These are phyloP conservation scores for Russula sp. DNA, from an alignment of 768 basidiomycete species.

Conservation along the genomic window DNA sequence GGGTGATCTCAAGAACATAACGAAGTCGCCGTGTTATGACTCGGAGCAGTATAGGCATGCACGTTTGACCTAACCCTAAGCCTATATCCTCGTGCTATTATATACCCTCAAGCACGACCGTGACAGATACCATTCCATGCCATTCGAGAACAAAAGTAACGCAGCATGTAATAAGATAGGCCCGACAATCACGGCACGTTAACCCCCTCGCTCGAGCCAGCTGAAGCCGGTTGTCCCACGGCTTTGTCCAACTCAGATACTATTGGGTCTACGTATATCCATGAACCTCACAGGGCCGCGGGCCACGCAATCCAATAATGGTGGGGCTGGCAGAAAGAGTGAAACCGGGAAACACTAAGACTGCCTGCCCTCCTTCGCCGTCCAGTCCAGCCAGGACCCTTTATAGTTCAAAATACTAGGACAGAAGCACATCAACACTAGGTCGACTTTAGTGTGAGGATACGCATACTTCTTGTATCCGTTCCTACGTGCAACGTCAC, in stretches of 20 bases:
- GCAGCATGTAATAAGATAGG: no score
- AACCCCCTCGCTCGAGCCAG: not conserved
- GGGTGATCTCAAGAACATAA: constrained; percentile 4
- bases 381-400: constrained; percentile 89
- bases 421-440: not conserved
- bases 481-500: constrained; percentile 33
- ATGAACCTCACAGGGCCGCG: constrained; percentile 3
- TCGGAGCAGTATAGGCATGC: not conserved
- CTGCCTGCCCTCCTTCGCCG: constrained; percentile 42
- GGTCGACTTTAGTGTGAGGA: no score
- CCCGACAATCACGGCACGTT: not conserved
- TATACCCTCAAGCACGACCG: no score
- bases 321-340: not conserved
- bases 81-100: no score
- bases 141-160: no score
- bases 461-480: constrained; percentile 36
- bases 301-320: not conserved
- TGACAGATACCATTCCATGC: no score
- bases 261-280: not conserved
- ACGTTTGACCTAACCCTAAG: no score
- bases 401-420: constrained; percentile 55
- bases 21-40: not conserved
- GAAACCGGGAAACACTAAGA: constrained; percentile 12
- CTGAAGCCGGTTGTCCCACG: not conserved
- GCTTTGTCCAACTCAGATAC: not conserved